phyloP scores from a whole-genome alignment of 805 yeast species.

The Yamadazyma endophytica region DNA sequence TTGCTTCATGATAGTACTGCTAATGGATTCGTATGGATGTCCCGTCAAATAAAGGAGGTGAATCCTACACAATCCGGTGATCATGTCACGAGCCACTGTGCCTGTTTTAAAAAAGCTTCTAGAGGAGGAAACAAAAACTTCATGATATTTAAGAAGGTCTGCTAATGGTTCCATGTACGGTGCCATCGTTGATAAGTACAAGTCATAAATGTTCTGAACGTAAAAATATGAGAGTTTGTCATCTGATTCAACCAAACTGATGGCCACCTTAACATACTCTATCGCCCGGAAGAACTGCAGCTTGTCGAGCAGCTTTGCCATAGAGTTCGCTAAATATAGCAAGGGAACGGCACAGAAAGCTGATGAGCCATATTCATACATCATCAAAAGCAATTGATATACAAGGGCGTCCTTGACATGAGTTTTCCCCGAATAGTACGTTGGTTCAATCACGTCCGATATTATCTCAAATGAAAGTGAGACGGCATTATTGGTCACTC shows the following conservation, averaged over 20 bases:
- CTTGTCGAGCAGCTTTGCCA: conserved; percentile 22
- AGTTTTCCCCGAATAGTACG: conserved; percentile 20
- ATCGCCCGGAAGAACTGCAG: conserved; percentile 31
- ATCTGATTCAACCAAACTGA: conserved; percentile 29
- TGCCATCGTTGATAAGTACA: conserved; percentile 40
- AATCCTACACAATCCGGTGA: conserved; percentile 11
- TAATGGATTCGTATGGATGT: conserved; percentile 1
- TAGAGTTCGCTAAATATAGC: conserved; percentile 33
- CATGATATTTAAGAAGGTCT: conserved; percentile 26
- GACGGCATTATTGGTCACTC: conserved; percentile 21
- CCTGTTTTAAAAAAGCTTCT: conserved; percentile 10
- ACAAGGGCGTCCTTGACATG: conserved; percentile 27
- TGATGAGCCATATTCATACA: conserved; percentile 38
- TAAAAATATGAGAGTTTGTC: conserved; percentile 29
- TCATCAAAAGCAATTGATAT: conserved; percentile 27
- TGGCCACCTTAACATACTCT: conserved; percentile 39
- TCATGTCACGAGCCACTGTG: conserved; percentile 6
- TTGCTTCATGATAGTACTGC: conserved; percentile 1
- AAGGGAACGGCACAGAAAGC: conserved; percentile 37
- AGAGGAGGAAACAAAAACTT: conserved; percentile 11
- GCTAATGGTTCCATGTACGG: conserved; percentile 36
- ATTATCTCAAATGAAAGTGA: conserved; percentile 37
- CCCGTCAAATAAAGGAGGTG: conserved; percentile 15
- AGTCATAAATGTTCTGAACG: conserved; percentile 36
- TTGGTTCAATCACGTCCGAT: conserved; percentile 32